Evolutionary conservation across 495 filamentous ascomycete species (phyloP), one percentile per base, ranked within the genome.

Genomic region (Lophiostoma macrostomum): DNA sequence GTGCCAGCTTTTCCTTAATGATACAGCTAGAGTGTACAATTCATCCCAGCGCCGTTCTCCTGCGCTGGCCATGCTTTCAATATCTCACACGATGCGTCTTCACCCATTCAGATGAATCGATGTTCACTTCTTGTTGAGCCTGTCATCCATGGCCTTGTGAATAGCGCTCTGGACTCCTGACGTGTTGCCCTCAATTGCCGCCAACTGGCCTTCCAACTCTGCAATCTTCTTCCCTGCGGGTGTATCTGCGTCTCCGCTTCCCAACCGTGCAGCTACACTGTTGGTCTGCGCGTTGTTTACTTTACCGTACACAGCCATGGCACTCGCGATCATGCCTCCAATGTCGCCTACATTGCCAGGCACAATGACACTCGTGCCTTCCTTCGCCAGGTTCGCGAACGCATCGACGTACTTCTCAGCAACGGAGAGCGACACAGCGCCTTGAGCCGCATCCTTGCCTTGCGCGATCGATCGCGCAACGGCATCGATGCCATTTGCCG

Each of bases 341-440:
- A 98, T 86, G 68, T 98, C 93, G n/a, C 94, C 93, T 29, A 97
- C 86, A 69, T 98, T 96, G 0, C 94, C 93, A 1, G 93, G 93
- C 7, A 98, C 91, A 25, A 98, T 87, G 19, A 97, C 85, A 1
- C 90, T 83, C 10, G 93, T 98, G 51, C 91, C 87, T 74, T 97
- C 88, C 70, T 89, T 90, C 29, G 93, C 93, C 54, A 98, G 72
- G 44, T 87, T 87, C 37, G 81, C 86, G 69, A 96, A 98, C 1
- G 93, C 93, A 42, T 96, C 91, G 24, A 98, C 94, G 60, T 97
- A 98, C 69, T 95, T 94, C 82, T 98, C 93, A 2, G 93, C 93
- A 1, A 98, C 90, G 16, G 77, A 88, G 56, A 98, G 69, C 53
- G 84, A 86, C 4, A 98, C 74, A 7, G 94, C 93, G 11, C 79